Percentiles rank a stretch among this genome's conserved stretches.
phyloP scores from a whole-genome alignment of 2,329 filamentous ascomycete species.

The Hysterium pulicare region DNA sequence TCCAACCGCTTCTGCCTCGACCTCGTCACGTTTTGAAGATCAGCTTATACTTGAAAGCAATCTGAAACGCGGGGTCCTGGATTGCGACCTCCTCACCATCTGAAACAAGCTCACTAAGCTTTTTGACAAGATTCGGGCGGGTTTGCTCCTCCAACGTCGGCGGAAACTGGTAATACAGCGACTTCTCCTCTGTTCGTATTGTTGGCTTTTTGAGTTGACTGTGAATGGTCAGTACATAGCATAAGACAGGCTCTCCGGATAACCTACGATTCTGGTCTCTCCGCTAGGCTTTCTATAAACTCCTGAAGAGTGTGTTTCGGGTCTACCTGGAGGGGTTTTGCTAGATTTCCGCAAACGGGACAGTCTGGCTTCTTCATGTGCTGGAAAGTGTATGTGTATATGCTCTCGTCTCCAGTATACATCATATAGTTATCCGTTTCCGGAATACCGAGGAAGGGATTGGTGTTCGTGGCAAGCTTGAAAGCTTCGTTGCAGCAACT shows the following conservation, averaged over 20 bases:
- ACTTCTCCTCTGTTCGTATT: conserved; percentile 74
- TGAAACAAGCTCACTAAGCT: conserved; percentile 70
- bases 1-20: no score
- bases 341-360: conserved; percentile 83
- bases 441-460: conserved; percentile 72
- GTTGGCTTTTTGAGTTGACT: conserved; percentile 88
- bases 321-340: conserved; percentile 71
- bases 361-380: conserved; percentile 94
- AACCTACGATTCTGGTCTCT: conserved; percentile 69
- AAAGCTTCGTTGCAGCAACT: conserved; percentile 96
- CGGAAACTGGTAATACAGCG: conserved; percentile 85
- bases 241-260: not conserved
- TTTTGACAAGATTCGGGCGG: conserved; percentile 74
- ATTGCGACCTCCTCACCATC: conserved; percentile 88
- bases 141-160: conserved; percentile 81
- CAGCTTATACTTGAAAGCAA: conserved; percentile 63
- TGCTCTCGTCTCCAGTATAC: conserved; percentile 92
- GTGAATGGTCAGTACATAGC: conserved; percentile 11
- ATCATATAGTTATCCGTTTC: conserved; percentile 89
- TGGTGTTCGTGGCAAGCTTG: conserved; percentile 82
- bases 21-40: conserved; percentile 41
- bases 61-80: conserved; percentile 83
- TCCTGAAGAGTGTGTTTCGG: conserved; percentile 72
- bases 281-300: conserved; percentile 78
- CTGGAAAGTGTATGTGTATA: conserved; percentile 97